Conservation (phyloP, 2,329 filamentous ascomycete genomes). For the Eutypa lata region DNA sequence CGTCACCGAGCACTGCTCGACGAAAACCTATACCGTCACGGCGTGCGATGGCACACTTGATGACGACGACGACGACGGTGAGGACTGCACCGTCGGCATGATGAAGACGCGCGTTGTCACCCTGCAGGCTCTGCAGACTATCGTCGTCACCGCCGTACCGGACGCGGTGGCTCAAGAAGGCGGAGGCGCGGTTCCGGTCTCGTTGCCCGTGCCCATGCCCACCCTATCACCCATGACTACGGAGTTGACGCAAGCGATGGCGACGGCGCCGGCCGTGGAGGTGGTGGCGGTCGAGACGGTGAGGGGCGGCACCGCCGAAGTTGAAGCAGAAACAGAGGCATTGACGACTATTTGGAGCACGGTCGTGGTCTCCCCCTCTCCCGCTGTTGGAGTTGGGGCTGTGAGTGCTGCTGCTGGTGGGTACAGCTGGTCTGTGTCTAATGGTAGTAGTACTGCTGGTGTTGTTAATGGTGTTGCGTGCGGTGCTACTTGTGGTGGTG, state of each 20-base stretch:
- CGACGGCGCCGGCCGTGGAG: too few relatives aligned
- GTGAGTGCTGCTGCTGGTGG: background rate
- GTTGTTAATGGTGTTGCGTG: background rate
- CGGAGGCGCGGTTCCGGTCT: background rate
- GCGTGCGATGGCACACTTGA: conserved; percentile 10
- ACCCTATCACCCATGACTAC: background rate
- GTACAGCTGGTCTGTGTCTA: background rate
- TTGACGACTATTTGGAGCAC: too few relatives aligned
- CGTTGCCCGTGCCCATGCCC: background rate
- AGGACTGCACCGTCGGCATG: conserved; percentile 11
- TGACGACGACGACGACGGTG: conserved; percentile 22
- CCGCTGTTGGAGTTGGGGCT: background rate
- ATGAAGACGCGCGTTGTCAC: conserved; percentile 18
- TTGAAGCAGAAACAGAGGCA: too few relatives aligned
- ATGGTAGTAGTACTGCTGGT: background rate
- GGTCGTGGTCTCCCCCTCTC: too few relatives aligned
- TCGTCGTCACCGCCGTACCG: background rate
- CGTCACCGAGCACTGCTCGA: conserved; percentile 13
- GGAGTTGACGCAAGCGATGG: too few relatives aligned
- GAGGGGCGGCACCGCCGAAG: too few relatives aligned
- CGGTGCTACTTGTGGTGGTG: background rate
- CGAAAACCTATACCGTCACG: conserved; percentile 12
- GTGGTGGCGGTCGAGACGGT: too few relatives aligned
- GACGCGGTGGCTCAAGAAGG: background rate
- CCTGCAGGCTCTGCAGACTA: background rate